Evolutionary conservation across 257 asterid species (phyloP).

Genomic region (Primulina eburnea): DNA sequence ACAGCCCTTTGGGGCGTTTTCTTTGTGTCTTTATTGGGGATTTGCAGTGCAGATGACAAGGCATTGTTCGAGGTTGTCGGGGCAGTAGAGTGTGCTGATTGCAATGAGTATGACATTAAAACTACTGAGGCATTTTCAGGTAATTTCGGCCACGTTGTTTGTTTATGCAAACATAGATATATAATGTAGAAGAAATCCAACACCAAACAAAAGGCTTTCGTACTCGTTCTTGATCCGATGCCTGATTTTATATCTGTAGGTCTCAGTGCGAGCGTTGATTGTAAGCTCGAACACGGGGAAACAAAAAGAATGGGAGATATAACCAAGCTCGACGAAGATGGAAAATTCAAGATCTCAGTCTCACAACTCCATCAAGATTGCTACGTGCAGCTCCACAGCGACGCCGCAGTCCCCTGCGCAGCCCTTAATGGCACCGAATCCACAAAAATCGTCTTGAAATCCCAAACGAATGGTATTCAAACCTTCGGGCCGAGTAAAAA

Average conservation of each 20-base stretch:
- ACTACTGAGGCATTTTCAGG: constrained; percentile 45
- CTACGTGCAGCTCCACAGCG: constrained; percentile 48
- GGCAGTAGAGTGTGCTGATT: constrained; percentile 53
- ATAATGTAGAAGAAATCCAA: too few species aligned
- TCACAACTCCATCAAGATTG: constrained; percentile 34
- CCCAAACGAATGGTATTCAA: constrained; percentile 26
- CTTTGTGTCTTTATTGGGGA: constrained; percentile 29
- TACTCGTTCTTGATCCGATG: not conserved
- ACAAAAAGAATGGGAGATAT: constrained; percentile 35
- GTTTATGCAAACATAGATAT: too few species aligned
- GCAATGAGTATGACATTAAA: constrained; percentile 37
- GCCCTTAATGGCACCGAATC: constrained; percentile 12
- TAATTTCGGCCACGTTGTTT: constrained; percentile 4
- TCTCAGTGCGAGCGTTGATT: constrained; percentile 43
- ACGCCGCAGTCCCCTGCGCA: constrained; percentile 42
- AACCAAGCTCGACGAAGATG: constrained; percentile 39
- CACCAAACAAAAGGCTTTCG: too few species aligned
- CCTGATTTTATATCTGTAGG: constrained; percentile 25
- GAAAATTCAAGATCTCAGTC: constrained; percentile 37
- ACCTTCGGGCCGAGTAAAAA: constrained; percentile 31
- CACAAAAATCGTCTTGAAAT: constrained; percentile 29
- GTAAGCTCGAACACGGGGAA: constrained; percentile 37
- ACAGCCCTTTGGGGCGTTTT: constrained; percentile 26
- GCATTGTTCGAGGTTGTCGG: constrained; percentile 52
- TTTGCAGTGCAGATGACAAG: constrained; percentile 40